A percentile compares a stretch with the other conserved stretches of the same genome.
phyloP scores from a whole-genome alignment of 495 filamentous ascomycete genomes.

The Penicillium soppii region DNA sequence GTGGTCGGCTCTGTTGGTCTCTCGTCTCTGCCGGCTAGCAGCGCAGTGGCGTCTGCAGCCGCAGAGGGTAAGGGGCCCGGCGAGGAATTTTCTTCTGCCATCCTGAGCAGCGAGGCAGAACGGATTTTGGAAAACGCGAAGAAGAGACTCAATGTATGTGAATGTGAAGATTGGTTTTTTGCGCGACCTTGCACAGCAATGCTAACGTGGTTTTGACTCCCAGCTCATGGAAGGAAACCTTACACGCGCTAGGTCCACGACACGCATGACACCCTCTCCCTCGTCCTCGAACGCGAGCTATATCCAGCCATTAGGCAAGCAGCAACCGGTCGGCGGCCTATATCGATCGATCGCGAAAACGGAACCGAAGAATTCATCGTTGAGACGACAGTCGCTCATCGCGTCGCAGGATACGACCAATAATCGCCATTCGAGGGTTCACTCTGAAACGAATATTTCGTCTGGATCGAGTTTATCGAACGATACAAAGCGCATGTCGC shows the following conservation, averaged over 20 bases:
- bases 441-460: slow-evolving; percentile 57
- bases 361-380: slow-evolving; percentile 34
- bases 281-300: slow-evolving; percentile 23
- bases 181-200: not conserved
- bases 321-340: slow-evolving; percentile 37
- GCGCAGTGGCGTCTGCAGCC: slow-evolving; percentile 20
- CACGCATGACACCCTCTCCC: slow-evolving; percentile 58
- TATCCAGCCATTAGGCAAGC: slow-evolving; percentile 21
- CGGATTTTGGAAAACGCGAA: slow-evolving; percentile 90
- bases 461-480: slow-evolving; percentile 31
- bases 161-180: not conserved
- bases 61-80: slow-evolving; percentile 36
- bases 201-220: slow-evolving; percentile 12
- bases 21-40: slow-evolving; percentile 8
- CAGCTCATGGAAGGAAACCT: slow-evolving; percentile 93
- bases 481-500: slow-evolving; percentile 30
- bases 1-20: not conserved
- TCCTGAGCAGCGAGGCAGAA: slow-evolving; percentile 80
- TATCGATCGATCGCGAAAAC: slow-evolving; percentile 44
- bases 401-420: slow-evolving; percentile 33
- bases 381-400: slow-evolving; percentile 41
- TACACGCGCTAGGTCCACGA: slow-evolving; percentile 71
- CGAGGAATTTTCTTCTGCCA: slow-evolving; percentile 63
- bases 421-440: slow-evolving; percentile 55
- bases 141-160: slow-evolving; percentile 75